Base-by-base conservation (phyloP, 306 rosid species). In the Cucurbita maxima region DNA sequence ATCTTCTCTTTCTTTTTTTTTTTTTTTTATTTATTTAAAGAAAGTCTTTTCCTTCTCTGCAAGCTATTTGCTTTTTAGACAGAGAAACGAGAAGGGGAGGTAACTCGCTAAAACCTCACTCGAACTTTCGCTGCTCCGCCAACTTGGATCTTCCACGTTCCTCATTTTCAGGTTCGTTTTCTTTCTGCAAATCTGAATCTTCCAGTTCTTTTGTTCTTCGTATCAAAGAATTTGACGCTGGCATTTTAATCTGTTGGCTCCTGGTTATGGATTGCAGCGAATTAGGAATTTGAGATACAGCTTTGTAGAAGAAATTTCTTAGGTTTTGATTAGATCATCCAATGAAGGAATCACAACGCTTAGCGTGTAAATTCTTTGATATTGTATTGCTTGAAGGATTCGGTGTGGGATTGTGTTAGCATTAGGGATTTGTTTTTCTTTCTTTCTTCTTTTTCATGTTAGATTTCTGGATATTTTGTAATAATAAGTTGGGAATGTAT, bases 11-110 rank as follows among this genome's bases (percentile, higher is more conserved):
- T 40, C 4, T 18, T 38, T 67, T 8, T 43, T 66, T 43, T 5
- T 43, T 18, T 43, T 3, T 67, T 43, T 18, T n/a, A 3, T 44
- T 40, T 10, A 16, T 40, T 64, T 0, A 44, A 62, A 36, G 18
- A 70, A 70, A 13, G 59, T 30, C 20, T 74, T 74, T 74, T 74
- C 77, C 40, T 74, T 58, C 30, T 41, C 34, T 19, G 69, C 77
- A 74, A 74, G 77, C 41, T 74, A 56, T 55, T 57, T 19, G 55
- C 9, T 58, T 44, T 74, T 40, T 58, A 74, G 77, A 74, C 77
- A 19, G 6, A 61, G 44, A 58, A 43, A 19, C 58, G 36, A 10
- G 74, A 13, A 36, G 47, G 1, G 30, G 44, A 18, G 67, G 48
- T 0, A 14, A 41, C 34, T 41, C 38, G 37, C 16, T 67, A 19